Evolutionary conservation across 768 basidiomycete species (phyloP).

Genomic region (Suillus bovinus): DNA sequence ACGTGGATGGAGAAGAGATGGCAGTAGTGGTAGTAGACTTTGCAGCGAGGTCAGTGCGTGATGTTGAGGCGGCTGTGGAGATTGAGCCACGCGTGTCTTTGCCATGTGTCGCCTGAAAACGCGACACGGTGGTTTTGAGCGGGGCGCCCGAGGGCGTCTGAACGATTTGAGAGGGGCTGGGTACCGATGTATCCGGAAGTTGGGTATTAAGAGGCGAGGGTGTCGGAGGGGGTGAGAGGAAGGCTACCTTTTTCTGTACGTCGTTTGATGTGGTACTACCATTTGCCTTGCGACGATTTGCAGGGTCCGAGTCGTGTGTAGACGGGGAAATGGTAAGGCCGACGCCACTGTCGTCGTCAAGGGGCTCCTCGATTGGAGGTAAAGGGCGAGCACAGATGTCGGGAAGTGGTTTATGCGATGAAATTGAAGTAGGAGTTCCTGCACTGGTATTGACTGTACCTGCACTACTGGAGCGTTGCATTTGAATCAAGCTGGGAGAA

Average conservation of each 20-base stretch:
- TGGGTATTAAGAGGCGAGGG: slow-evolving; percentile 47
- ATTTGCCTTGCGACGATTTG: slow-evolving; percentile 41
- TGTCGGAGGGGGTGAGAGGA: slow-evolving; percentile 79
- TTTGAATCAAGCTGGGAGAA: slow-evolving; percentile 20
- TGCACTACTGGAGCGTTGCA: slow-evolving; percentile 29
- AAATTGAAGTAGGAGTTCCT: slow-evolving; percentile 45
- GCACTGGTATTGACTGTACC: slow-evolving; percentile 35
- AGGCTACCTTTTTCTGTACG: slow-evolving; percentile 83
- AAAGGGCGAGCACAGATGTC: slow-evolving; percentile 55
- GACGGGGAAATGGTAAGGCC: slow-evolving; percentile 30
- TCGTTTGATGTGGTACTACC: slow-evolving; percentile 40
- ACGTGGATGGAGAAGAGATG: slow-evolving; percentile 54
- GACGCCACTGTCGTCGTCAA: slow-evolving; percentile 37
- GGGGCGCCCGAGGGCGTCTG: slow-evolving; percentile 31
- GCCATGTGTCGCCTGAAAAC: slow-evolving; percentile 73
- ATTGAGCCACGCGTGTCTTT: slow-evolving; percentile 69
- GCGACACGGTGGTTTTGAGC: slow-evolving; percentile 69
- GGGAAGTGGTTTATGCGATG: slow-evolving; percentile 71
- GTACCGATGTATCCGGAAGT: slow-evolving; percentile 47
- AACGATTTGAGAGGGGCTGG: slow-evolving; percentile 27
- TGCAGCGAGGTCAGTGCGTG: slow-evolving; percentile 60
- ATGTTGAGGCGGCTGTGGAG: slow-evolving; percentile 58
- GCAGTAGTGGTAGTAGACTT: slow-evolving; percentile 47
- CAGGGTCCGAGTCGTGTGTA: slow-evolving; percentile 22
- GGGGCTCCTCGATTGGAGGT: slow-evolving; percentile 47